These are phyloP conservation scores for Leucosporidium yakuticum DNA, from an alignment of 768 basidiomycete species.

Conservation along the genomic window DNA sequence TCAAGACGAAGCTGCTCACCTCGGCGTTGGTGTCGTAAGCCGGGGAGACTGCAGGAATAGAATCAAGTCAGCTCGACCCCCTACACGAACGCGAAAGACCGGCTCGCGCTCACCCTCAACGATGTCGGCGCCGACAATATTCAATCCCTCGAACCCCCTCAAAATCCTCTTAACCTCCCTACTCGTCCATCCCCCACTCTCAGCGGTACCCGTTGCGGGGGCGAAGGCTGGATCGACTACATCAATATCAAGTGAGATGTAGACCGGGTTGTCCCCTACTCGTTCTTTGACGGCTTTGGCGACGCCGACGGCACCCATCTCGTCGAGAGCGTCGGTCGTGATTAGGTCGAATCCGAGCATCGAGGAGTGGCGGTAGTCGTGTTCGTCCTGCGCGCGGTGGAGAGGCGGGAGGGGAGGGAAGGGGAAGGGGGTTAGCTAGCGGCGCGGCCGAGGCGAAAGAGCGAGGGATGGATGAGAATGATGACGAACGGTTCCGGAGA, in stretches of 20 bases:
- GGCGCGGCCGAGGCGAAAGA: too few species aligned
- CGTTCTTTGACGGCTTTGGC: constrained; percentile 62
- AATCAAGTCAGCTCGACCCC: too few species aligned
- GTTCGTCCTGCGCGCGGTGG: neutral
- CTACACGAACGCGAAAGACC: too few species aligned
- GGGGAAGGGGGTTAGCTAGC: too few species aligned
- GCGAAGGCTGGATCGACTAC: constrained; percentile 1
- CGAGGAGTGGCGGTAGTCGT: neutral
- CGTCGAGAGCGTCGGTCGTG: neutral
- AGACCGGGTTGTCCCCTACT: constrained; percentile 68
- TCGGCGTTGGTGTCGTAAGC: too few species aligned
- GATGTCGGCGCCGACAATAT: constrained; percentile 67
- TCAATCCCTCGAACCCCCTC: constrained; percentile 68
- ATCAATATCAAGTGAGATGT: constrained; percentile 48
- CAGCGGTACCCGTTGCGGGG: constrained; percentile 66
- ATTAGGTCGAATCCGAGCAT: constrained; percentile 1
- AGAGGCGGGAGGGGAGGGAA: neutral
- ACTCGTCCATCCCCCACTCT: constrained; percentile 75
- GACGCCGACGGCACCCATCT: constrained; percentile 53
- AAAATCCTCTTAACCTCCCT: constrained; percentile 73
- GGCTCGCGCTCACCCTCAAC: constrained; percentile 57
- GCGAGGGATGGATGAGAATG: too few species aligned
- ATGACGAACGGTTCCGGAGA: constrained; percentile 50
- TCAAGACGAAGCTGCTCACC: too few species aligned
- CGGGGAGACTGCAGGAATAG: too few species aligned